phyloP scores from a whole-genome alignment of 306 rosid species.

The Quercus dentata region DNA sequence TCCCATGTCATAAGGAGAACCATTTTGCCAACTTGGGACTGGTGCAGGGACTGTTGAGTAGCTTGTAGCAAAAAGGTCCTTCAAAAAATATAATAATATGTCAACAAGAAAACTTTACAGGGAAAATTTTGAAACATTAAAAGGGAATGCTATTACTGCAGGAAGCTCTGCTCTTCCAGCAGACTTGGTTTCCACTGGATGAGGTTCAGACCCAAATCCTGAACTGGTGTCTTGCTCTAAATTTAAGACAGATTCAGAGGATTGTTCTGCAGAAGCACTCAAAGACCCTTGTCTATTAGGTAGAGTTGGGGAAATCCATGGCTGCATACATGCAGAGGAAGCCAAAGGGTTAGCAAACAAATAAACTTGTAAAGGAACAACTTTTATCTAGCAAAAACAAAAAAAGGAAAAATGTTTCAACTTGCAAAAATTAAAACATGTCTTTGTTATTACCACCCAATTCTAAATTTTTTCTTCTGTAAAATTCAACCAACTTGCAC shows the following conservation, averaged over 20 bases:
- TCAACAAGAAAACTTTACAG: background rate
- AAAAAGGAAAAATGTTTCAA: background rate
- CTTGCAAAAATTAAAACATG: background rate
- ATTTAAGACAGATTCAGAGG: slow-evolving; percentile 35
- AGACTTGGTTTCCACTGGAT: slow-evolving; percentile 29
- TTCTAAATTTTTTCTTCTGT: background rate
- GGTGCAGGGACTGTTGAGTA: slow-evolving; percentile 42
- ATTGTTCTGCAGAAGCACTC: slow-evolving; percentile 21
- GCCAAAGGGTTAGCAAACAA: slow-evolving; percentile 12
- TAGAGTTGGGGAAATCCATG: slow-evolving; percentile 16
- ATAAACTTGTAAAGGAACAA: background rate
- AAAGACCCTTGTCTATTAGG: slow-evolving; percentile 30
- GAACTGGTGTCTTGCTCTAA: slow-evolving; percentile 30
- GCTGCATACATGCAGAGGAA: slow-evolving; percentile 28
- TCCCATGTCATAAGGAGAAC: slow-evolving; percentile 49
- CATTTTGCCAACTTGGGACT: slow-evolving; percentile 50
- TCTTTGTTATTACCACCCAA: background rate
- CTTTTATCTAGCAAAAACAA: background rate
- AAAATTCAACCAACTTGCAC: background rate
- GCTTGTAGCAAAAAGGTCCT: slow-evolving; percentile 70
- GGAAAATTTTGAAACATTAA: slow-evolving; percentile 5
- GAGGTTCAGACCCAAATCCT: slow-evolving; percentile 30
- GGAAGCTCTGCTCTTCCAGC: slow-evolving; percentile 70
- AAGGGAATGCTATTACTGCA: slow-evolving; percentile 37
- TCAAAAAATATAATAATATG: slow-evolving; percentile 26